Base-by-base conservation (phyloP, 768 basidiomycete genomes). In the Leccinum longicurvipes region DNA sequence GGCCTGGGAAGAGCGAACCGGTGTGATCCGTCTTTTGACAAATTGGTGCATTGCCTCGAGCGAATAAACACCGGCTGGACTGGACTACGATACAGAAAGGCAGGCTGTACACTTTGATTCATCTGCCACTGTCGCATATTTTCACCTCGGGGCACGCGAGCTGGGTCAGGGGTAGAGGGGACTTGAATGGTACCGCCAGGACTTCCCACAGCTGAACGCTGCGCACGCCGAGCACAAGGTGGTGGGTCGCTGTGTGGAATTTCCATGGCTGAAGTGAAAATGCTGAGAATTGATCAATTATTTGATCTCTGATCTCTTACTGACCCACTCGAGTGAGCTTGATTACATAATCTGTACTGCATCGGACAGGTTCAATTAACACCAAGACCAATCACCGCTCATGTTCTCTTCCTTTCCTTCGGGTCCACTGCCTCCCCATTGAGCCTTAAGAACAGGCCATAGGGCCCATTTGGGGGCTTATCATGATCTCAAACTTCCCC, bases 91-190 rank as follows among this genome's bases (percentile, higher is more conserved):
- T 19, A 8, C 42, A 27, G 48, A 47, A 45, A 31, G 23, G 27
- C 11, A 15, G 51, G 55, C 63, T 65, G 49, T 65, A 23, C 63
- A 28, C 7, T 28, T 31, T 23, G 34, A 51, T 50, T 28, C 36
- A 24, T 12, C 25, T 15, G 6, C 23, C 45, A 29, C 24, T 29
- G 7, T 14, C 12, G 24, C 25, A 27, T 29, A 44, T 60, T 56
- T 39, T 54, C n/a, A 17, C 21, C 27, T 59, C 32, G 21, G 39
- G 58, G 6, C 7, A 51, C 31, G 39, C 47, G n/a, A 24, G 34
- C 48, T 67, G 57, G 62, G 62, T 53, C 54, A 55, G 59, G 79
- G 57, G 67, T 66, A 24, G 67, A 75, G 56, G 72, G 67, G 6
- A 23, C 21, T 4, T n/a, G 15, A 39, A 8, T 10, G 11, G 28